A percentile compares a stretch with the other conserved stretches of the same genome.
Evolutionary conservation across 345 rosid species (phyloP).

Genomic region (Excoecaria cochinchinensis): DNA sequence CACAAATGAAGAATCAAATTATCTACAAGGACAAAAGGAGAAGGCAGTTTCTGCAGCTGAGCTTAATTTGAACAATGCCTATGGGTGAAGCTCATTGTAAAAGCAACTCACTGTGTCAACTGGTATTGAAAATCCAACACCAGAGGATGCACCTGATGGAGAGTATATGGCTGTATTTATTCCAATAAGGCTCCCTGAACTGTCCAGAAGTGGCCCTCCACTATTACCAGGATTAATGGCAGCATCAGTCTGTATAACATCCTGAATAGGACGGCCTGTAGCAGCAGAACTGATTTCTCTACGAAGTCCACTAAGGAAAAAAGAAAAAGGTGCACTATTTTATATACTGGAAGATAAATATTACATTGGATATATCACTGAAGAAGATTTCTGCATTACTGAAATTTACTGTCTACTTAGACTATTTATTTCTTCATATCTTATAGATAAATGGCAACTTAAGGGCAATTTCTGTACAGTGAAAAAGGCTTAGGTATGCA

Average conservation of each 20-base stretch:
- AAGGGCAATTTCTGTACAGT: background rate
- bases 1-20: conserved; percentile 10
- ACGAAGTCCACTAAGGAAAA: conserved; percentile 65
- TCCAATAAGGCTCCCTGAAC: conserved; percentile 89
- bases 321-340: conserved; percentile 15
- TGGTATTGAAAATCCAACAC: conserved; percentile 97
- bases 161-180: conserved; percentile 96
- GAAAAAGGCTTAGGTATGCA: background rate
- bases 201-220: conserved; percentile 96
- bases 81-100: background rate
- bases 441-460: background rate
- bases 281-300: conserved; percentile 99
- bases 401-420: background rate
- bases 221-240: conserved; percentile 98
- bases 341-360: background rate
- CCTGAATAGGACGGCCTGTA: conserved; percentile 97
- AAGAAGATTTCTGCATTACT: background rate
- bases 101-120: conserved; percentile 80
- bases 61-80: background rate
- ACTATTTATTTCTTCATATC: background rate
- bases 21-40: background rate
- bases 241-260: conserved; percentile 98
- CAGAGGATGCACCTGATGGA: conserved; percentile 99
- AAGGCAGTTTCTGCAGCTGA: background rate
- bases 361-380: background rate